Percentiles rank a stretch among this genome's conserved stretches.
phyloP scores from a whole-genome alignment of 1,139 yeast genomes.

The Suzukiozyma palmioleophila region DNA sequence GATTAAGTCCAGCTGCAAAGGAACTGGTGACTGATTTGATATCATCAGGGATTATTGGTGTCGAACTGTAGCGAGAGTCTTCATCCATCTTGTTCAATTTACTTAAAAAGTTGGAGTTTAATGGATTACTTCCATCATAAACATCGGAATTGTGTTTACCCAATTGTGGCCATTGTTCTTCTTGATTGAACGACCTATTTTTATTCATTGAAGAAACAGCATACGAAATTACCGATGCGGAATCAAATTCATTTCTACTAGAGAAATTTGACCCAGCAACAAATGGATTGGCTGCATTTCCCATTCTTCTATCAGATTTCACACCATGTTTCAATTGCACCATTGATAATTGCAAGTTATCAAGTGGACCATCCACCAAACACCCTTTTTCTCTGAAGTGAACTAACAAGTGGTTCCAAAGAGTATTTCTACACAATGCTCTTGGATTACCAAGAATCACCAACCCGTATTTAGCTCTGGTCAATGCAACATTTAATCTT shows the following conservation, averaged over 20 bases:
- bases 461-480: constrained; percentile 86
- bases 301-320: constrained; percentile 5
- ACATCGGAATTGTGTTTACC: constrained; percentile 11
- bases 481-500: constrained; percentile 86
- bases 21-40: constrained; percentile 42
- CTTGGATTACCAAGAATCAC: constrained; percentile 82
- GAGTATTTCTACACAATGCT: constrained; percentile 61
- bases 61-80: constrained; percentile 17
- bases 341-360: constrained; percentile 68
- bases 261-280: constrained; percentile 9
- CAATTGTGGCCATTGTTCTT: constrained; percentile 35
- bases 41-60: constrained; percentile 40
- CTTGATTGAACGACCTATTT: constrained; percentile 9
- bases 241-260: constrained; percentile 31
- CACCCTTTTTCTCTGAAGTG: constrained; percentile 85
- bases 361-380: constrained; percentile 88
- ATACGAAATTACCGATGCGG: neutral
- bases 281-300: constrained; percentile 5
- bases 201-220: constrained; percentile 3
- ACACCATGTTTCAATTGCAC: constrained; percentile 44
- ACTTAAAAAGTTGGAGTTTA: constrained; percentile 43
- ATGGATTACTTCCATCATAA: constrained; percentile 14
- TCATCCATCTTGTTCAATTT: constrained; percentile 28
- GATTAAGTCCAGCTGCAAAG: constrained; percentile 40
- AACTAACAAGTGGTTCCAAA: constrained; percentile 77